phyloP scores from a whole-genome alignment of 2,329 filamentous ascomycete species.

The Lachnellula suecica region DNA sequence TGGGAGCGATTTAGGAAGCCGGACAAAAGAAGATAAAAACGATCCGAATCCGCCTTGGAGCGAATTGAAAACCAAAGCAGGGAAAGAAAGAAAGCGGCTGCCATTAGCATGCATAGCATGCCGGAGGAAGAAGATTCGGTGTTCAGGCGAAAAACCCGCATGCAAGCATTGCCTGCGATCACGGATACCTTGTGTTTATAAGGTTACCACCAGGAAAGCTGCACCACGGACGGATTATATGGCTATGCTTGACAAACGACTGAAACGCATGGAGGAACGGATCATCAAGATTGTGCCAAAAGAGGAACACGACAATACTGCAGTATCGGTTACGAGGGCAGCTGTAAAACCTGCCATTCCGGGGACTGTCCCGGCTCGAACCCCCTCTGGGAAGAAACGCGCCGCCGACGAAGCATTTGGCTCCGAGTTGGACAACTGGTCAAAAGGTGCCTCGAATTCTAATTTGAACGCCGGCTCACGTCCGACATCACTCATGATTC shows the following conservation, averaged over 20 bases:
- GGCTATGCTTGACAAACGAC: constrained; percentile 94
- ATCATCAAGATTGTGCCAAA: constrained; percentile 96
- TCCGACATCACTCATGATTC: constrained; percentile 54
- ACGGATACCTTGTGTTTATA: constrained; percentile 94
- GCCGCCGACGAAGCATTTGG: constrained; percentile 85
- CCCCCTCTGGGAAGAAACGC: constrained; percentile 71
- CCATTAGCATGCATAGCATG: constrained; percentile 95
- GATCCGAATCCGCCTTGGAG: constrained; percentile 69
- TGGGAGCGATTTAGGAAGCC: constrained; percentile 52
- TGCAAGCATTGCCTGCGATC: constrained; percentile 96
- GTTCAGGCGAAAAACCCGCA: constrained; percentile 94
- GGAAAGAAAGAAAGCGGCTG: constrained; percentile 90
- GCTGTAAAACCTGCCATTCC: constrained; percentile 78
- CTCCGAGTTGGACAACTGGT: constrained; percentile 78
- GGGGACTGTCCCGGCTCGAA: constrained; percentile 48
- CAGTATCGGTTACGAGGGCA: constrained; percentile 70
- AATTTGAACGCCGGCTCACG: constrained; percentile 47
- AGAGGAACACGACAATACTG: constrained; percentile 66
- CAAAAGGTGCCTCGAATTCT: constrained; percentile 55
- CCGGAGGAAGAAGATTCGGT: constrained; percentile 94
- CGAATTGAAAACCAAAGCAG: constrained; percentile 85
- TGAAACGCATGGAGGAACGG: constrained; percentile 96
- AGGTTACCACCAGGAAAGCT: constrained; percentile 91
- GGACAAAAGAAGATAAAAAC: constrained; percentile 56
- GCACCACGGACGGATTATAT: constrained; percentile 96